Conservation (phyloP, 2,329 filamentous ascomycete species). For the Neoascochyta sp. region DNA sequence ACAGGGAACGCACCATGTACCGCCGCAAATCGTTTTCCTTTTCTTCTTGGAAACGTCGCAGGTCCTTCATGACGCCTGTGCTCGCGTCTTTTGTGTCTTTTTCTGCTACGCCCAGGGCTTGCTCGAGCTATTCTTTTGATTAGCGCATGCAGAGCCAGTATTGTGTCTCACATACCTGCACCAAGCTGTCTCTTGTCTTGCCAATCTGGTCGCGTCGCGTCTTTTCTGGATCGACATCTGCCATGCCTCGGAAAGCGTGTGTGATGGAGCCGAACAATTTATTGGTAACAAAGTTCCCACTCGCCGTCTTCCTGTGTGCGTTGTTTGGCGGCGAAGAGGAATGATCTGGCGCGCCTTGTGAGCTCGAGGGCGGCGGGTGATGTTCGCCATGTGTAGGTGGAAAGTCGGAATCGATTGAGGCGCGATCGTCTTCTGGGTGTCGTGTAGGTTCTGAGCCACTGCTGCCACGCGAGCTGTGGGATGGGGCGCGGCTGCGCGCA, state of each 20-base stretch:
- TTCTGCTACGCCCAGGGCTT: slow-evolving; percentile 82
- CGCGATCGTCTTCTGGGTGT: slow-evolving; percentile 66
- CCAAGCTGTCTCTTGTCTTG: slow-evolving; percentile 86
- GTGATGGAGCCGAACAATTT: slow-evolving; percentile 93
- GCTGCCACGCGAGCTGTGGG: slow-evolving; percentile 49
- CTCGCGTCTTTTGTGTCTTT: slow-evolving; percentile 93
- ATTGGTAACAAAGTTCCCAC: slow-evolving; percentile 80
- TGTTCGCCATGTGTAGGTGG: slow-evolving; percentile 80
- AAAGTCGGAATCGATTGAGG: slow-evolving; percentile 93
- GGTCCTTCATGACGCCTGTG: slow-evolving; percentile 77
- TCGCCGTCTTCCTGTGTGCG: slow-evolving; percentile 72
- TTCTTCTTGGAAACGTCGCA: slow-evolving; percentile 88
- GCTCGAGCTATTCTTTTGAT: slow-evolving; percentile 64
- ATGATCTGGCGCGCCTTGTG: slow-evolving; percentile 62
- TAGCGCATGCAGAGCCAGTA: neutral
- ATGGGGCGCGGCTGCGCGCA: slow-evolving; percentile 66
- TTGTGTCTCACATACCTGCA: slow-evolving; percentile 44
- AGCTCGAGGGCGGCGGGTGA: slow-evolving; percentile 57
- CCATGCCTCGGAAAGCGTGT: slow-evolving; percentile 92
- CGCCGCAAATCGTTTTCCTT: slow-evolving; percentile 91
- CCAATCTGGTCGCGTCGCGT: slow-evolving; percentile 90
- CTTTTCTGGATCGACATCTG: slow-evolving; percentile 91
- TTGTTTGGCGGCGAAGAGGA: slow-evolving; percentile 22
- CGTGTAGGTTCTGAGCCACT: slow-evolving; percentile 31
- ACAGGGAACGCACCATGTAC: slow-evolving; percentile 76